Percentiles rank a stretch among this genome's conserved stretches.
Conservation (phyloP, 257 asterid genomes). For the Solanum appendiculatum region DNA sequence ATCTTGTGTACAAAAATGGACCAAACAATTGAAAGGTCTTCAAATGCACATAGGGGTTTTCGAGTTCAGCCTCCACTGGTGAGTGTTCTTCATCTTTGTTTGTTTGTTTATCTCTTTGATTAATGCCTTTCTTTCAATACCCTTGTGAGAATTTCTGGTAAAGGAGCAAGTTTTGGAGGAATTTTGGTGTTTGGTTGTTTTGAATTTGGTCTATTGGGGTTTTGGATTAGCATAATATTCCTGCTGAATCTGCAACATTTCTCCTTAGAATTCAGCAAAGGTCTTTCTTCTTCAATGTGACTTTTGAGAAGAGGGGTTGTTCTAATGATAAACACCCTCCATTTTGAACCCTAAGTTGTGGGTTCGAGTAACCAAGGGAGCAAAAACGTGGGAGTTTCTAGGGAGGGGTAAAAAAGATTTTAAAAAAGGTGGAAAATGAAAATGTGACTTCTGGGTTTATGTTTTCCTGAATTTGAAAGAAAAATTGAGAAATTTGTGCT, state of each 20-base stretch:
- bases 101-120: neutral
- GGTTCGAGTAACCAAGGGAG: neutral
- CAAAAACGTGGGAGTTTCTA: neutral
- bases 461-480: neutral
- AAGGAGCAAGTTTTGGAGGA: neutral
- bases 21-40: constrained; percentile 60
- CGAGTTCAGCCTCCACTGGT: constrained; percentile 93
- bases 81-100: constrained; percentile 17
- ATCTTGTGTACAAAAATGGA: constrained; percentile 35
- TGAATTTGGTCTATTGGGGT: neutral
- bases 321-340: neutral
- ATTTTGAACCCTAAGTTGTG: neutral
- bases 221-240: neutral
- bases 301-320: neutral
- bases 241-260: constrained; percentile 5
- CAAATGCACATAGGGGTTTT: constrained; percentile 58
- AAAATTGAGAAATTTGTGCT: neutral
- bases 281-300: neutral
- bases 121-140: neutral
- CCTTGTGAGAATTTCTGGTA: neutral
- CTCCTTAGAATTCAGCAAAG: neutral
- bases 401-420: neutral
- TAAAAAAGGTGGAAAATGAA: neutral
- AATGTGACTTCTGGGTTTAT: neutral
- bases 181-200: neutral